Base-by-base conservation (phyloP, 1,284 basidiomycete genomes). In the Ustilago hordei region DNA sequence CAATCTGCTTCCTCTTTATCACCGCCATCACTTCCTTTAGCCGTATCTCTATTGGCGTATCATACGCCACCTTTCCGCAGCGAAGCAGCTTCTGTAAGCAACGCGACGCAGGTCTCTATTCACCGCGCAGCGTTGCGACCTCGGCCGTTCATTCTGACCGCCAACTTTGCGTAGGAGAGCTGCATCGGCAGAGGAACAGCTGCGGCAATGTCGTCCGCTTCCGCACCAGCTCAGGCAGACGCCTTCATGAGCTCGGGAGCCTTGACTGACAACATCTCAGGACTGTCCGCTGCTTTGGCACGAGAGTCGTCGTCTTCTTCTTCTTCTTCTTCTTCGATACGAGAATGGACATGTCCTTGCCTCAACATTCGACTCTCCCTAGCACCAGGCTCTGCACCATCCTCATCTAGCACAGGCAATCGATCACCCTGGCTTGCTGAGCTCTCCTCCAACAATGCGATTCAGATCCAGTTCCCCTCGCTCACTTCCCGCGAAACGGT, bases 271-370 rank as follows among this genome's bases (percentile, higher is more conserved):
- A 41, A 41, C 43, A 41, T 47, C 61, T 73, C 61, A 4, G 70
- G 55, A 19, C 36, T 67, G 54, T 68, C 70, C 19, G 55, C 66
- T 39, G 71, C 64, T 36, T 41, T 67, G 45, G 54, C 58, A 28
- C 60, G 64, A 31, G 55, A 57, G 23, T 28, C 23, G 23, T 28
- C 23, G 3, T 28, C 23, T 28, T 28, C 23, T 28, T 28, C 23
- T 23, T 23, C 23, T 23, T 23, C 23, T 11, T 23, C 65, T 9
- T 28, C 65, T 5, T 50, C 71, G 34, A 56, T 60, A 52, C 61
- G 48, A 39, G 59, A 78, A 47, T 75, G 72, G 76, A 66, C 71
- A 4, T 78, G 72, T 50, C 69, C 65, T 12, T 78, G 71, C 34
- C 72, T 78, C 65, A 75, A 78, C 53, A 35, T 75, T 8, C 76